These are phyloP conservation scores for Hysterium pulicare DNA, from an alignment of 2,329 filamentous ascomycete genomes.

Conservation along the genomic window DNA sequence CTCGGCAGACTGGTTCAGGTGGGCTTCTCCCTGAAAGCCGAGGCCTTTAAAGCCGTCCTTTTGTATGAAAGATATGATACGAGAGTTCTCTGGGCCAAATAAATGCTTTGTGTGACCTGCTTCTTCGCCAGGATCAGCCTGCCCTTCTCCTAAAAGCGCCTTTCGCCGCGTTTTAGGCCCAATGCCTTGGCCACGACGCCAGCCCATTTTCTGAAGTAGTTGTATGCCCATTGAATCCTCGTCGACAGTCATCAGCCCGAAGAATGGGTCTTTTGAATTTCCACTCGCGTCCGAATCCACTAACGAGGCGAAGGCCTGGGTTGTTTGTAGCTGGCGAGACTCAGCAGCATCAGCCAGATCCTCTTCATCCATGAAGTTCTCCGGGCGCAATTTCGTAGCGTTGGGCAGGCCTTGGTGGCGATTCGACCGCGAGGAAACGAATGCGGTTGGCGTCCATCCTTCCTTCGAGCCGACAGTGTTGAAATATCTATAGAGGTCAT, in stretches of 20 bases:
- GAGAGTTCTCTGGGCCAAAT: conserved; percentile 80
- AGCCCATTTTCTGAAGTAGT: conserved; percentile 87
- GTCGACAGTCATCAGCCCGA: conserved; percentile 67
- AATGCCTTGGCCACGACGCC: conserved; percentile 90
- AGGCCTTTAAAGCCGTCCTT: conserved; percentile 70
- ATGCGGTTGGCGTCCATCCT: conserved; percentile 90
- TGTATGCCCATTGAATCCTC: conserved; percentile 86
- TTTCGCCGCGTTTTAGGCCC: conserved; percentile 78
- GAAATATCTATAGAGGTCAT: conserved; percentile 70
- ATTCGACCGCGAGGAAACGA: conserved; percentile 82
- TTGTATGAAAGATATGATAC: conserved; percentile 62
- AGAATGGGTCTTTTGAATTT: conserved; percentile 53
- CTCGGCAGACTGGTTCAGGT: conserved; percentile 11
- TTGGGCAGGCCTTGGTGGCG: conserved; percentile 66
- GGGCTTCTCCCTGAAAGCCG: conserved; percentile 61
- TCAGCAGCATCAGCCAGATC: conserved; percentile 86
- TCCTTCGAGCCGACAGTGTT: conserved; percentile 98
- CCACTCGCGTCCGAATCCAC: conserved; percentile 62
- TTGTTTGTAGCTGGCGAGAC: conserved; percentile 68
- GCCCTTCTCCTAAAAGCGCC: conserved; percentile 61
- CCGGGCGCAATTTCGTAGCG: conserved; percentile 58
- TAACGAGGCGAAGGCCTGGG: conserved; percentile 70
- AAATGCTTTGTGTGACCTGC: conserved; percentile 55
- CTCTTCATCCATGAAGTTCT: conserved; percentile 98
- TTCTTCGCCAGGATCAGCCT: conserved; percentile 34